Evolutionary conservation across 176 grass and related monocot genomes (phyloP), one percentile per base, ranked within the genome.

Genomic region (Eragrostis nindensis): DNA sequence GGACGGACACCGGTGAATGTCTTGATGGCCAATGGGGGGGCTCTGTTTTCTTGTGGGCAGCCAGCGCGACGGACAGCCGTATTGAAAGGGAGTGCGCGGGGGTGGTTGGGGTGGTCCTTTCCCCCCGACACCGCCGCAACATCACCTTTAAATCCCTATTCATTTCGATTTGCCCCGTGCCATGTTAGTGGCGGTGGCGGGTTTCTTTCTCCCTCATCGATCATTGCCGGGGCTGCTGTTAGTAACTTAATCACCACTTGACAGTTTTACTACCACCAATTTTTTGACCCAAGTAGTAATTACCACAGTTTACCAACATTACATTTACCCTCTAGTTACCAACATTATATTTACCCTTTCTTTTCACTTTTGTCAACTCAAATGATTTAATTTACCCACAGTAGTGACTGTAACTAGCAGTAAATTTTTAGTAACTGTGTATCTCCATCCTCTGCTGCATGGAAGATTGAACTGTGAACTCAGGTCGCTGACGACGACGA

Each of bases 81-180:
- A 64, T 17, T 36, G 22, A 14, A 32, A 38, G 17, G 12, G 42
- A 16, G 55, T 12, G 73, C 22, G 80, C 12, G 15, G 19, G 27
- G 71, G 87, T 89, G 47, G 87, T 89, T 89, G 83, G 83, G 72
- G 49, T 81, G 65, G 87, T 57, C 77, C 87, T 77, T 81, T 81
- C 57, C 21, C 36, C 62, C 55, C 71, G 82, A 89, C 82, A 89
- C 21, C 77, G 55, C 55, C 42, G 25, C 56, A 18, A 9, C 71
- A 19, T 65, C 87, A 40, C 7, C 81, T 79, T 80, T 88, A 62
- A 38, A 66, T 38, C 49, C 26, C 4, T 32, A 47, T 38, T 78
- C 43, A 49, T 49, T 77, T 49, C 21, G 24, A 36, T 36, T 36
- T 36, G 32, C 32, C 32, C 32, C 32, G 32, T 36, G 32, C 32